Base-by-base conservation (phyloP, 2,329 filamentous ascomycete species). In the Pseudogymnoascus sp. region DNA sequence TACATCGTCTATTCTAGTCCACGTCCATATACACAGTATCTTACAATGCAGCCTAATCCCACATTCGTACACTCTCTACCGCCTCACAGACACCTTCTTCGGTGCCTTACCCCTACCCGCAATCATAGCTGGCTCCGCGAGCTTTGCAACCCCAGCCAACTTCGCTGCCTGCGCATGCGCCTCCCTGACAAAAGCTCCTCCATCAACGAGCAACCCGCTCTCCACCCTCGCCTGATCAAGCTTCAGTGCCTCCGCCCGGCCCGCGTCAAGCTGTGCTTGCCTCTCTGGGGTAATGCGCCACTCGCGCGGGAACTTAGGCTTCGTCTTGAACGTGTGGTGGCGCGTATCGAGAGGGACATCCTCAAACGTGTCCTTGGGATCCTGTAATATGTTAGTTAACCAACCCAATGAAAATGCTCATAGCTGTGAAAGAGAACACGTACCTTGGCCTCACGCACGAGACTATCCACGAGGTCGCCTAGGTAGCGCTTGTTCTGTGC, bases 401-500 rank as follows among this genome's bases (percentile, higher is more conserved):
- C 11, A 44, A 23, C 23, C 38, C 50, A 7, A 5, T 61, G 2
- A 36, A 28, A 28, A 28, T 6, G 16, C 46, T 10, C n/a, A 6
- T 53, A 10, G 12, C n/a, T 53, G 46, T 31, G n/a, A 53, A 31
- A 59, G n/a, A 44, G 25, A 40, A 64, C 18, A 64, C 75, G 53
- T 76, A 84, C 84, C 79, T 87, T 90, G 64, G 93, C 91, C 73
- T 91, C 87, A 5, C 78, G 79, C 64, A 99, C 78, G 68, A 99
- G 78, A 60, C 81, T 84, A 67, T 88, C 81, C 60, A 97, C 84
- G 59, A 91, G 76, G 70, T 96, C 91, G 62, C 86, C 89, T 21
- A 99, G 82, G 74, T 95, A 95, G n/a, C 91, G 87, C 82, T 97
- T 99, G 80, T 99, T 99, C 79, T 97, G 93, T 16, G 93, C 91